phyloP scores from a whole-genome alignment of 805 yeast species.

The Schwanniomyces vanrijiae region DNA sequence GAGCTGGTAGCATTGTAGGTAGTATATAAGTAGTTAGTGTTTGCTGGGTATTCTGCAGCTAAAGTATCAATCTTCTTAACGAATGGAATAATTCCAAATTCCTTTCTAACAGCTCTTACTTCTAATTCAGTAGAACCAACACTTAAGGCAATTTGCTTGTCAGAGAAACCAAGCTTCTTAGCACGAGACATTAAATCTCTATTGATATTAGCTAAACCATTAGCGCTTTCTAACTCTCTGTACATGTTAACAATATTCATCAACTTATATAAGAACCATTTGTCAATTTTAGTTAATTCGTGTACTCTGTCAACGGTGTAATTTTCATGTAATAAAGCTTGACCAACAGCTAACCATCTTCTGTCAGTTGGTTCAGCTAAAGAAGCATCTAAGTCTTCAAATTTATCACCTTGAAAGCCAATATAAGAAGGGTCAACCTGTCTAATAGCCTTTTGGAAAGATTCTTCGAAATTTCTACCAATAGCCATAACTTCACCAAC shows the following conservation, averaged over 20 bases:
- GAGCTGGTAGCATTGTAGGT: constrained; percentile 89
- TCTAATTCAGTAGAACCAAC: constrained; percentile 74
- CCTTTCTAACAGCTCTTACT: constrained; percentile 79
- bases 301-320: constrained; percentile 91
- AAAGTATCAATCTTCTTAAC: constrained; percentile 96
- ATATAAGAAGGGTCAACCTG: constrained; percentile 88
- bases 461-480: constrained; percentile 96
- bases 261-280: constrained; percentile 92
- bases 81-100: constrained; percentile 80
- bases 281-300: constrained; percentile 88
- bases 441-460: constrained; percentile 95
- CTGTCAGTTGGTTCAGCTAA: constrained; percentile 89
- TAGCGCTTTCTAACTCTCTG: constrained; percentile 68
- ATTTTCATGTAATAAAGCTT: constrained; percentile 88
- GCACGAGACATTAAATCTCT: constrained; percentile 73
- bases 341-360: constrained; percentile 97
- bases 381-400: constrained; percentile 74
- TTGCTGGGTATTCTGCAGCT: constrained; percentile 99
- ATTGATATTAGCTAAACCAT: constrained; percentile 55
- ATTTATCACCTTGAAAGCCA: constrained; percentile 87
- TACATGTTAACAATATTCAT: constrained; percentile 91
- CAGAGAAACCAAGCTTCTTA: constrained; percentile 93
- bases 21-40: constrained; percentile 92
- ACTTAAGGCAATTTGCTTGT: constrained; percentile 83
- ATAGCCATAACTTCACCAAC: constrained; percentile 99